These are phyloP conservation scores for Solanum arcanum DNA, from an alignment of 257 asterid species.

Conservation along the genomic window DNA sequence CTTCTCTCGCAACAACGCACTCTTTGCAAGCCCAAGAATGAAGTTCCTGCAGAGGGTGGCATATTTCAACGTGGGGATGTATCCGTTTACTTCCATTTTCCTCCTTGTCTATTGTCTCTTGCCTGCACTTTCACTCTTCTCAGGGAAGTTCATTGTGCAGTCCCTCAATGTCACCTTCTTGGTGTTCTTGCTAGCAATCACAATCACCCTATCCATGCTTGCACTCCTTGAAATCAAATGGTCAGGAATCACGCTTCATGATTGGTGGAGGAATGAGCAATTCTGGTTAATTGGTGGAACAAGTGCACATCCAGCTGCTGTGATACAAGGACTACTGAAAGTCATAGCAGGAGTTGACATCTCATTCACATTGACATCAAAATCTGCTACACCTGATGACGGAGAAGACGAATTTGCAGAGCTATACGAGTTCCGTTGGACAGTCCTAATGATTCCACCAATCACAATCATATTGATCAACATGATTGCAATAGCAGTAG, in stretches of 20 bases:
- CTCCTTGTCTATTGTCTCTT: constrained; percentile 68
- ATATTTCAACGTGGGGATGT: constrained; percentile 79
- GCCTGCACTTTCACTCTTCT: constrained; percentile 82
- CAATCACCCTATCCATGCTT: constrained; percentile 53
- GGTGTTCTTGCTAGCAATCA: constrained; percentile 41
- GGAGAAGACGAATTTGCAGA: constrained; percentile 74
- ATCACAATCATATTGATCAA: constrained; percentile 68
- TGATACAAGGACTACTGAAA: constrained; percentile 70
- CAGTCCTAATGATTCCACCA: constrained; percentile 72
- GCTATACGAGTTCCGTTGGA: constrained; percentile 81
- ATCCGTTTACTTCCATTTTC: constrained; percentile 81
- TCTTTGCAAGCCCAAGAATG: constrained; percentile 69
- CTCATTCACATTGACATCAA: constrained; percentile 76
- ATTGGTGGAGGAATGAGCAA: constrained; percentile 97
- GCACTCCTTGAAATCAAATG: constrained; percentile 77
- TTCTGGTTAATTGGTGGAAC: constrained; percentile 95
- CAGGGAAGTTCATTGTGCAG: constrained; percentile 82
- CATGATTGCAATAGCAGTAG: constrained; percentile 60
- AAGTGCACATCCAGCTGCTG: constrained; percentile 89
- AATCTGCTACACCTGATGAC: constrained; percentile 57
- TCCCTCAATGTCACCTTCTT: constrained; percentile 55
- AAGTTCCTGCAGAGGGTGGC: constrained; percentile 80
- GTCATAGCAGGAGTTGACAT: constrained; percentile 84
- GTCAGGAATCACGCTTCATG: constrained; percentile 83
- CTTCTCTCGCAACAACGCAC: constrained; percentile 76